Evolutionary conservation across 371 early-diverging fungal species (phyloP), one percentile per base, ranked within the genome.

Genomic region (Dichotomocladium elegans): DNA sequence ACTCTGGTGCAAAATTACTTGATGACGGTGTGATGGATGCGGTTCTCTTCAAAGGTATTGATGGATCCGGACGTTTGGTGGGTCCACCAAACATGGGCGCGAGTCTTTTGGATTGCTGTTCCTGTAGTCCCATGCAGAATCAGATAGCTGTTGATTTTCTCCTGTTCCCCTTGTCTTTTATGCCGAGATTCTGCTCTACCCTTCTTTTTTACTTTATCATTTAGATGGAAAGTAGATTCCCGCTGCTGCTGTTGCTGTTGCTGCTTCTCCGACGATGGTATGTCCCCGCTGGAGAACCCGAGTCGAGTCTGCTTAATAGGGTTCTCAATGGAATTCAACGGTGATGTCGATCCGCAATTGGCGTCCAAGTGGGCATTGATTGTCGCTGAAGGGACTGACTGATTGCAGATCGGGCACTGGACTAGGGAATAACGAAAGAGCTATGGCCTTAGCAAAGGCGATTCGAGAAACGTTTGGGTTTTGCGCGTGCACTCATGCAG

Each of bases 351-450:
- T 15, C 53, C 61, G 14, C 74, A 70, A 14, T 61, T 60, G n/a
- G 55, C 45, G 51, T 74, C 74, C 34, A 74, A 54, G 19, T 74
- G 74, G 4, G 55, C 33, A 57, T 74, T 74, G 47, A 74, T 74
- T 5, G 37, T 41, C 6, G 33, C 9, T 4, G 47, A 17, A 15
- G 41, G 10, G 0, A 74, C 64, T n/a, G 17, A 41, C 41, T 61
- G 61, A 9, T 34, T 35, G 37, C 74, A 69, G 47, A 73, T 69
- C 4, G 70, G 74, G 24, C 74, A 73, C 47, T 60, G 26, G 1
- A 73, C 74, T 69, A n/a, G n/a, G n/a, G n/a, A n/a, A n/a, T n/a
- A n/a, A n/a, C n/a, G n/a, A n/a, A n/a, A n/a, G n/a, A n/a, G n/a
- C n/a, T n/a, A n/a, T n/a, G n/a, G n/a, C n/a, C n/a, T n/a, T n/a